A percentile compares a stretch with the other conserved stretches of the same genome.
Conservation (phyloP, 176 grass and related monocot species). For the Olyra latifolia region DNA sequence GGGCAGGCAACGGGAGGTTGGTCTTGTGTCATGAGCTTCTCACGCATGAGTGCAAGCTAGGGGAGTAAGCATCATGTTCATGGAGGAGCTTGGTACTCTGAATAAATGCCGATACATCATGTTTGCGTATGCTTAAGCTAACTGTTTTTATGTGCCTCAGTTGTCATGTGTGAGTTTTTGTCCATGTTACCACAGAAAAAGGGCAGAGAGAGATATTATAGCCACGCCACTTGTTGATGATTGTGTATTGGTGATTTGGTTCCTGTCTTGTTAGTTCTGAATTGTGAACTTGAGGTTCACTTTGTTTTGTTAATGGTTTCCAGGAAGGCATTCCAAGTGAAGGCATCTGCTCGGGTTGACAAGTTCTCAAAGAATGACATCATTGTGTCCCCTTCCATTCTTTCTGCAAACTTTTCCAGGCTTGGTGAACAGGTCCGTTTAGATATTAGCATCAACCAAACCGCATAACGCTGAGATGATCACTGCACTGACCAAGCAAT, state of each 20-base stretch:
- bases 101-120: not conserved
- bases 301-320: constrained; percentile 12
- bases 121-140: not conserved
- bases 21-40: not conserved
- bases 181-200: not conserved
- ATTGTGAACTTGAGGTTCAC: not conserved
- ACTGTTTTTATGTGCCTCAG: not conserved
- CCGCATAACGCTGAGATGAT: not conserved
- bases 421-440: constrained; percentile 81
- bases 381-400: constrained; percentile 96
- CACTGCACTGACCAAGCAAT: not conserved
- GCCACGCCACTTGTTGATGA: not conserved
- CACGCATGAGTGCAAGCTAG: not conserved
- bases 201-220: not conserved
- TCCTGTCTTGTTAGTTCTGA: not conserved
- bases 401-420: constrained; percentile 93
- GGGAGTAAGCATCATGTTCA: not conserved
- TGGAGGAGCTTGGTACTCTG: not conserved
- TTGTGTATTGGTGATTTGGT: not conserved
- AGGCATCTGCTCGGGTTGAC: constrained; percentile 77
- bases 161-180: not conserved
- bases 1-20: not conserved
- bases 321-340: constrained; percentile 63
- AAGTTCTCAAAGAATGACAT: constrained; percentile 93
- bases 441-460: constrained; percentile 1